phyloP scores from a whole-genome alignment of 768 basidiomycete species.

The Brasilioporus rufonigricans region DNA sequence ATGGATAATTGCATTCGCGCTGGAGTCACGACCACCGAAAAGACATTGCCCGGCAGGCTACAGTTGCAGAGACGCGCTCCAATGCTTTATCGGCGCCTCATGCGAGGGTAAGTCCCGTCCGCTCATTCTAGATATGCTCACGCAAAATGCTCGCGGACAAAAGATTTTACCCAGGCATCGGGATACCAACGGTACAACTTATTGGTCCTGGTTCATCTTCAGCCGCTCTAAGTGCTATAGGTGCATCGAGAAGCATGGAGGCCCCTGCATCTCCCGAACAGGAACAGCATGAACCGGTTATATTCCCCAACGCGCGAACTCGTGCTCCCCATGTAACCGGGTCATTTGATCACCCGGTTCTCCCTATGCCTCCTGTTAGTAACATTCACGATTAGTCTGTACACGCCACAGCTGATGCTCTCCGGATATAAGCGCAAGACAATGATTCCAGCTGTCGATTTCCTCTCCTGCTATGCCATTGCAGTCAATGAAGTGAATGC shows the following conservation, averaged over 20 bases:
- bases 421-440: conserved; percentile 59
- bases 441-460: conserved; percentile 91
- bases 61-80: conserved; percentile 80
- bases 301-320: conserved; percentile 1
- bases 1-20: conserved; percentile 91
- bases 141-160: conserved; percentile 22
- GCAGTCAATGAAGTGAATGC: conserved; percentile 97
- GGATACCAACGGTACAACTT: conserved; percentile 34
- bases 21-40: conserved; percentile 79
- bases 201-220: conserved; percentile 32
- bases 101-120: conserved; percentile 65
- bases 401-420: background rate
- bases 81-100: conserved; percentile 83
- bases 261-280: background rate
- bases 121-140: background rate
- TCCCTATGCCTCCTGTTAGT: conserved; percentile 81
- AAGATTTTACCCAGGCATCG: conserved; percentile 54
- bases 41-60: conserved; percentile 84
- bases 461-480: conserved; percentile 90
- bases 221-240: conserved; percentile 17
- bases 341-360: conserved; percentile 72
- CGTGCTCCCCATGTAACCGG: conserved; percentile 57
- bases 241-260: conserved; percentile 20
- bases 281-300: conserved; percentile 3
- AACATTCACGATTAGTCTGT: background rate